These are phyloP conservation scores for Colletotrichum tropicale DNA, from an alignment of 2,329 filamentous ascomycete genomes.

Conservation along the genomic window DNA sequence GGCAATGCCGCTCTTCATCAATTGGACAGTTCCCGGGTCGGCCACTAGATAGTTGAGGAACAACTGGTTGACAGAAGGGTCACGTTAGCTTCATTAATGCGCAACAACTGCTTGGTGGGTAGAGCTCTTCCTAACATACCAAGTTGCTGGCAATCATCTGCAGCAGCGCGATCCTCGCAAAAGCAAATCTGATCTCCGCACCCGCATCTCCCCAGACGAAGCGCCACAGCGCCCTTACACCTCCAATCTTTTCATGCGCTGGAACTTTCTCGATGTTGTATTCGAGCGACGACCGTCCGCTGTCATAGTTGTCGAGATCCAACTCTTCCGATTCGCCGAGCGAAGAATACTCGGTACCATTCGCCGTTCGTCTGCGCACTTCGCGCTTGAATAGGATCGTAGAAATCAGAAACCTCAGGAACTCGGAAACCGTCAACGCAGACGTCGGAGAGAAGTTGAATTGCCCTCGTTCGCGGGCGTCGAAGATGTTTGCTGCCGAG, in stretches of 20 bases:
- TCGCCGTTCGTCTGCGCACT: slow-evolving; percentile 13
- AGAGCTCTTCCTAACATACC: slow-evolving; percentile 8
- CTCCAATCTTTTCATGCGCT: neutral
- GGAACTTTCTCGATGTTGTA: neutral
- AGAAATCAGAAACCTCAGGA: slow-evolving; percentile 31
- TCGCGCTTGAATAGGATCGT: slow-evolving; percentile 28
- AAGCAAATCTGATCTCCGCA: slow-evolving; percentile 28
- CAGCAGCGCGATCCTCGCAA: slow-evolving; percentile 32
- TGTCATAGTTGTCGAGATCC: neutral
- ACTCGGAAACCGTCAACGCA: slow-evolving; percentile 32
- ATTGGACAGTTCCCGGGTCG: slow-evolving; percentile 33
- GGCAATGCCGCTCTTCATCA: slow-evolving; percentile 33
- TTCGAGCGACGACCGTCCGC: neutral
- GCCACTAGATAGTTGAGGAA: slow-evolving; percentile 32
- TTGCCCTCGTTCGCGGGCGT: slow-evolving; percentile 27
- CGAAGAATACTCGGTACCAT: slow-evolving; percentile 5
- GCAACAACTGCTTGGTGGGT: neutral
- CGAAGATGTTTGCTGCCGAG: slow-evolving; percentile 34
- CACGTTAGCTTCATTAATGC: neutral
- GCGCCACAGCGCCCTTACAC: slow-evolving; percentile 9
- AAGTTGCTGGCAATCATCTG: slow-evolving; percentile 37
- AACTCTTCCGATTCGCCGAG: slow-evolving; percentile 2
- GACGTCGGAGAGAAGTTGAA: slow-evolving; percentile 32
- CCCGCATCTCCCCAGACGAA: slow-evolving; percentile 24
- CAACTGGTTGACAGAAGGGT: slow-evolving; percentile 19